Percentiles rank a stretch among this genome's conserved stretches.
Conservation (phyloP, 176 grass and related monocot genomes). For the Rhynchospora pubera region DNA sequence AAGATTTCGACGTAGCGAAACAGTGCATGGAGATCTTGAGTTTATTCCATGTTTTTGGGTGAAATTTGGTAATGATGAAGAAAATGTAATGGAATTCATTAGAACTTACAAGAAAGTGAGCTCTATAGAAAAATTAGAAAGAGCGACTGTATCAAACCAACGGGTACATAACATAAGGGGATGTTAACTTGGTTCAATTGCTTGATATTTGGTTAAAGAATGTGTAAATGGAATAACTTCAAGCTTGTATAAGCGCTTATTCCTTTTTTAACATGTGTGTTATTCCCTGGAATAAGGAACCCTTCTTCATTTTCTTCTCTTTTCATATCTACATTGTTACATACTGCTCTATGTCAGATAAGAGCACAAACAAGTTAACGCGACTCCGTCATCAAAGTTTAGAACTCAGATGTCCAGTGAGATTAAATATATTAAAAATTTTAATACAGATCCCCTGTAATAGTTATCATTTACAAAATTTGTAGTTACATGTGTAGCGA, state of each 20-base stretch:
- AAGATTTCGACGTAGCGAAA: constrained; percentile 15
- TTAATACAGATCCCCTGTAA: too few relatives aligned
- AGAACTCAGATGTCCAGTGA: too few relatives aligned
- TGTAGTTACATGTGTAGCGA: too few relatives aligned
- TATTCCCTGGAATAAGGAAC: not conserved
- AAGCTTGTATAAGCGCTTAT: not conserved
- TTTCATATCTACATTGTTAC: too few relatives aligned
- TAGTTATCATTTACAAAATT: too few relatives aligned
- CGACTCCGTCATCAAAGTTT: too few relatives aligned
- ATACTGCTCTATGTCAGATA: too few relatives aligned
- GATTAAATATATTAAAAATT: too few relatives aligned
- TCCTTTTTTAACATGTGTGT: not conserved
- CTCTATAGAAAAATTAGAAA: not conserved
- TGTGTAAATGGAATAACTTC: not conserved
- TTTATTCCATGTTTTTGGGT: constrained; percentile 33
- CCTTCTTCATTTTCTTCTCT: too few relatives aligned
- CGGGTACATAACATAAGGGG: constrained; percentile 8
- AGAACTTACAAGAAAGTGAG: not conserved
- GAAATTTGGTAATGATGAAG: constrained; percentile 8
- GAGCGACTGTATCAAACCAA: not conserved
- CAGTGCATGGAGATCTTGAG: constrained; percentile 5
- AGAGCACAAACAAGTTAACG: too few relatives aligned
- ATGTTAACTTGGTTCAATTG: constrained; percentile 5
- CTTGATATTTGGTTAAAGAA: constrained; percentile 43
- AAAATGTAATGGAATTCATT: constrained; percentile 20